Conservation (phyloP, 2,329 filamentous ascomycete genomes). For the Beauveria caledonica region DNA sequence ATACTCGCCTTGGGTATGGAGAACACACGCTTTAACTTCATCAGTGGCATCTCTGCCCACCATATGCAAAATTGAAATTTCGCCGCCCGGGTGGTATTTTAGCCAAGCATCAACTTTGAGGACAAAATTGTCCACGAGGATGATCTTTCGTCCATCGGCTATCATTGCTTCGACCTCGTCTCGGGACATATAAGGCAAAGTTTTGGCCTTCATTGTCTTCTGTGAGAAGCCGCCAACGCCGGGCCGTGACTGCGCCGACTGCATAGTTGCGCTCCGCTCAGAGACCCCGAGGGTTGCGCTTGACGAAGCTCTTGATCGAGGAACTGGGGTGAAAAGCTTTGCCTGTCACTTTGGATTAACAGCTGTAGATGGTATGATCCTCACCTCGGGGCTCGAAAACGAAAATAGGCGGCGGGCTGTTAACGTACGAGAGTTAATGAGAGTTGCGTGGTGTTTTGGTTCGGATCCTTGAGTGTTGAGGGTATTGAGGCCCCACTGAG, state of each 20-base stretch:
- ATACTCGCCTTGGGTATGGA: not conserved
- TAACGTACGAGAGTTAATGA: not conserved
- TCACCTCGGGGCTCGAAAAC: not conserved
- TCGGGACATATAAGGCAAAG: conserved; percentile 1
- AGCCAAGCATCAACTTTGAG: conserved; percentile 86
- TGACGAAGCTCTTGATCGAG: not conserved
- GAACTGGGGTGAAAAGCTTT: not conserved
- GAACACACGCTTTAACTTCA: conserved; percentile 76
- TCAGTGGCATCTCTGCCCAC: conserved; percentile 89
- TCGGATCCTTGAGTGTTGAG: too few relatives aligned
- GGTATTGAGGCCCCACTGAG: not conserved
- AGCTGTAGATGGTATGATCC: not conserved
- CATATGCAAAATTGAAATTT: conserved; percentile 88
- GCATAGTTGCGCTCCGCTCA: not conserved
- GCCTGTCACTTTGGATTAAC: not conserved
- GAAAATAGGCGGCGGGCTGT: not conserved
- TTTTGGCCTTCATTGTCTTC: not conserved
- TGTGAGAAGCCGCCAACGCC: not conserved
- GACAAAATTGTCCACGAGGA: conserved; percentile 74
- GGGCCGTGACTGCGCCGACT: not conserved
- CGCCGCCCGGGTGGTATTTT: conserved; percentile 83
- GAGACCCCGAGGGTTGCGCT: not conserved
- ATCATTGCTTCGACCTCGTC: conserved; percentile 62
- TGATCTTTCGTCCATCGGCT: conserved; percentile 67
- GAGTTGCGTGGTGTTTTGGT: not conserved